Conservation (phyloP, 345 rosid genomes). For the Dovyalis caffra region DNA sequence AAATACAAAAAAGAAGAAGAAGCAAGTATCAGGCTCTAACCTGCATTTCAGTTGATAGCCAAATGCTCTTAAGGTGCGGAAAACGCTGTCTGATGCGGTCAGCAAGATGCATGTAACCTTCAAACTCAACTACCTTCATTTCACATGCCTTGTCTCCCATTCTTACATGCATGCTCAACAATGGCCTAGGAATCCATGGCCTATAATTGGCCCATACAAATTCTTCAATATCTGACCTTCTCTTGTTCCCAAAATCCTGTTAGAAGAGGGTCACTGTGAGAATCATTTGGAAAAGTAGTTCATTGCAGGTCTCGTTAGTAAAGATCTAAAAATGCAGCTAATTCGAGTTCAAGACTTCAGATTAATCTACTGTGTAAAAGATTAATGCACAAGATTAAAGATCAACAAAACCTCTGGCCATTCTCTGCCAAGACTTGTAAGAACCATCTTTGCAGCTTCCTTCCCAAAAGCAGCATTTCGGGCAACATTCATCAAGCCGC, state of each 20-base stretch:
- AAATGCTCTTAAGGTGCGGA: slow-evolving; percentile 65
- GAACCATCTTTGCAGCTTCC: slow-evolving; percentile 72
- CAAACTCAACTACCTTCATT: slow-evolving; percentile 75
- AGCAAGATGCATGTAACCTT: slow-evolving; percentile 71
- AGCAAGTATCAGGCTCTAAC: slow-evolving; percentile 16
- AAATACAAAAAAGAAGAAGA: neutral
- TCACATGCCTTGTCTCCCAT: slow-evolving; percentile 99
- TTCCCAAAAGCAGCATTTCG: slow-evolving; percentile 77
- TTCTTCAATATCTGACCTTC: slow-evolving; percentile 56
- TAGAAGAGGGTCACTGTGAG: neutral
- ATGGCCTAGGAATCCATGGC: slow-evolving; percentile 88
- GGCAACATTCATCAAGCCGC: slow-evolving; percentile 70
- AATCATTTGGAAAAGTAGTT: neutral
- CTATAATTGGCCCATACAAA: slow-evolving; percentile 76
- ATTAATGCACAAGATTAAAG: neutral
- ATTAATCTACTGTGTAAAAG: neutral
- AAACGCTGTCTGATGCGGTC: slow-evolving; percentile 53
- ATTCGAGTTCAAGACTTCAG: neutral
- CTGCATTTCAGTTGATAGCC: slow-evolving; percentile 98
- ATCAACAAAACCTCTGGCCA: slow-evolving; percentile 54
- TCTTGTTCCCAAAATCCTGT: slow-evolving; percentile 33
- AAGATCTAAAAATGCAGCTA: neutral
- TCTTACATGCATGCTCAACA: slow-evolving; percentile 93
- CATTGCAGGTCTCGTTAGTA: neutral
- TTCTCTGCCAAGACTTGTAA: slow-evolving; percentile 37